Evolutionary conservation across 305 asterid genomes (phyloP).

Genomic region (Lippia alba): DNA sequence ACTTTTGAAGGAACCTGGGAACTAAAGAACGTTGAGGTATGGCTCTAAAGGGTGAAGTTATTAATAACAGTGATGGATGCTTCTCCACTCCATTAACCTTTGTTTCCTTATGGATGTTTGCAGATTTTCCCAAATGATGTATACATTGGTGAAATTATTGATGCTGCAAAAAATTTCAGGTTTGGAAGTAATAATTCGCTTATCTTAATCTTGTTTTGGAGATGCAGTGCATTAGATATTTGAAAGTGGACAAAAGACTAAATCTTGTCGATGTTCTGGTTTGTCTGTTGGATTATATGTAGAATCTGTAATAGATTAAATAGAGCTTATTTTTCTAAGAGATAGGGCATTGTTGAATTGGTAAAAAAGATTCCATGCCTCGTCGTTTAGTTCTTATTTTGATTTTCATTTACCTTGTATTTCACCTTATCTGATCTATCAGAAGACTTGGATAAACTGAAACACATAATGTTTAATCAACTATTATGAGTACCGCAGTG

Average conservation of each 20-base stretch:
- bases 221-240: slow-evolving; percentile 26
- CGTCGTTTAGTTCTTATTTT: no score
- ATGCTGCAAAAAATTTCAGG: slow-evolving; percentile 75
- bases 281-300: slow-evolving; percentile 26
- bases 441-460: no score
- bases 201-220: slow-evolving; percentile 20
- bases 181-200: slow-evolving; percentile 29
- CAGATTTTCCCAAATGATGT: slow-evolving; percentile 93
- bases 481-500: no score
- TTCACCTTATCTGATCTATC: no score
- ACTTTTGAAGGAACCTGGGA: slow-evolving; percentile 71
- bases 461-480: no score
- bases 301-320: not conserved
- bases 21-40: slow-evolving; percentile 72
- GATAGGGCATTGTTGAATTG: no score
- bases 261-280: slow-evolving; percentile 25
- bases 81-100: slow-evolving; percentile 19
- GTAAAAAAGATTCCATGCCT: no score
- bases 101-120: slow-evolving; percentile 37
- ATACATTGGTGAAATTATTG: slow-evolving; percentile 66
- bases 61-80: not conserved
- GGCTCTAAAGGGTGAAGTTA: slow-evolving; percentile 26
- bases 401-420: no score
- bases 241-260: slow-evolving; percentile 7
- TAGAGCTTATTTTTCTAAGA: slow-evolving; percentile 1